A percentile compares a stretch with the other conserved stretches of the same genome.
phyloP scores from a whole-genome alignment of 257 asterid species.

The Plectranthus barbatus region DNA sequence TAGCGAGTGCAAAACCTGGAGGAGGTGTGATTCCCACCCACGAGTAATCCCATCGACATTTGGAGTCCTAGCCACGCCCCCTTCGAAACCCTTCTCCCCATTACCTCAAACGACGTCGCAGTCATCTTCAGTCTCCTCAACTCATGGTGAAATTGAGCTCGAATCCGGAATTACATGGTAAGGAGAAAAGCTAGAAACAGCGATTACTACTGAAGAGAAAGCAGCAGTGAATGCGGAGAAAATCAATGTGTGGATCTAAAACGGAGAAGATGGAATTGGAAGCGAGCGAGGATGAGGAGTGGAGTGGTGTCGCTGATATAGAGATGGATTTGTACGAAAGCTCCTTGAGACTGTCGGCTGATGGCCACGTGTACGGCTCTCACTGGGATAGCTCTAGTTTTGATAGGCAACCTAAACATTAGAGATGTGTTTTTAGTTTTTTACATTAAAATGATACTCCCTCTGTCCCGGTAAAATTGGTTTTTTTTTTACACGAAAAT shows the following conservation, averaged over 20 bases:
- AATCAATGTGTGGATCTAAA: conserved; percentile 7
- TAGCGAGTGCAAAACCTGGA: conserved; percentile 98
- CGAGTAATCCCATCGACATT: conserved; percentile 60
- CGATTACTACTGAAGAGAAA: not conserved
- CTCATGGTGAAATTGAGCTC: conserved; percentile 12
- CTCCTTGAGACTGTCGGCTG: conserved; percentile 13
- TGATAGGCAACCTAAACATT: no score
- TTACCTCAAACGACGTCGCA: conserved; percentile 26
- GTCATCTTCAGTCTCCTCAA: conserved; percentile 23
- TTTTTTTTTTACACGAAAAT: no score
- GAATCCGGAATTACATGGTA: conserved; percentile 12
- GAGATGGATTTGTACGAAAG: conserved; percentile 6
- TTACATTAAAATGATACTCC: no score
- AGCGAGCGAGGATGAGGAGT: not conserved
- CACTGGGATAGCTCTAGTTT: not conserved
- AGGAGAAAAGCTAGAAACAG: not conserved
- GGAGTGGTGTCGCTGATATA: not conserved
- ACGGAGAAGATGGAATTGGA: not conserved
- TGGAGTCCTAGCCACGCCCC: conserved; percentile 60
- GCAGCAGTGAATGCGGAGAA: not conserved
- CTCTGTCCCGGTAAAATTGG: no score
- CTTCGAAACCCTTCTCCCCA: conserved; percentile 43
- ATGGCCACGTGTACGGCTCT: conserved; percentile 15
- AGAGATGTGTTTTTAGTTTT: no score
- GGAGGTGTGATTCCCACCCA: conserved; percentile 98